Evolutionary conservation across 2,329 filamentous ascomycete genomes (phyloP), one percentile per base, ranked within the genome.

Genomic region (Gliomastix tumulicola): DNA sequence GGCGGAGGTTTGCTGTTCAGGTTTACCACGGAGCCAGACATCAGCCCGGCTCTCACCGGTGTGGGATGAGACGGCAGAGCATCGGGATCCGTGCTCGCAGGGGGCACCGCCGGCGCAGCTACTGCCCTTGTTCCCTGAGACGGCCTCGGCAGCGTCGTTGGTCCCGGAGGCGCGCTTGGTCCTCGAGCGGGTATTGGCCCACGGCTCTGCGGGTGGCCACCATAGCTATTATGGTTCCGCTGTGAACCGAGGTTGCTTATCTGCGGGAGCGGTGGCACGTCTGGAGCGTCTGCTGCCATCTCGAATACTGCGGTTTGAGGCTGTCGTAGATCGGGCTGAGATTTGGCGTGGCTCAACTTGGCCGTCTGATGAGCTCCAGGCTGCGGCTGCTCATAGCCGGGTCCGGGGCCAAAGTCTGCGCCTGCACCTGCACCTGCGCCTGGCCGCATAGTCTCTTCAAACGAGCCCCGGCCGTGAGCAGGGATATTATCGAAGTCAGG

Each of bases 221-320:
- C 36, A 30, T 49, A 46, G 19, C 40, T 31, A 33, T 10, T 9
- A 13, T 27, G 17, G 16, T 30, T 8, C 21, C 16, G 38, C 34
- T 51, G 44, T 35, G 18, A 18, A n/a, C 25, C 34, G 11, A 15
- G 23, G n/a, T 17, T n/a, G 7, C n/a, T 30, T 36, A 53, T 43
- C 13, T 47, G 41, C 37, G 60, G 70, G 50, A 69, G 60, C 28
- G 61, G 65, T 10, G 79, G 78, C 21, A 80, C 58, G 4, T 68
- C 63, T 17, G 76, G 76, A 16, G 69, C 66, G 46, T 85, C 79
- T 19, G 65, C 71, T 3, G 76, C 79, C 71, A 89, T 82, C 49
- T 88, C 85, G 46, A 88, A 88, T 2, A 84, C 71, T 8, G 83
- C 84, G 3, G 76, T 68, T 47, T 84, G 77, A 4, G 74, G 70